Evolutionary conservation across 352 stramenopile genomes (phyloP), one percentile per base, ranked within the genome.

Genomic region (Phytophthora podocarpi): DNA sequence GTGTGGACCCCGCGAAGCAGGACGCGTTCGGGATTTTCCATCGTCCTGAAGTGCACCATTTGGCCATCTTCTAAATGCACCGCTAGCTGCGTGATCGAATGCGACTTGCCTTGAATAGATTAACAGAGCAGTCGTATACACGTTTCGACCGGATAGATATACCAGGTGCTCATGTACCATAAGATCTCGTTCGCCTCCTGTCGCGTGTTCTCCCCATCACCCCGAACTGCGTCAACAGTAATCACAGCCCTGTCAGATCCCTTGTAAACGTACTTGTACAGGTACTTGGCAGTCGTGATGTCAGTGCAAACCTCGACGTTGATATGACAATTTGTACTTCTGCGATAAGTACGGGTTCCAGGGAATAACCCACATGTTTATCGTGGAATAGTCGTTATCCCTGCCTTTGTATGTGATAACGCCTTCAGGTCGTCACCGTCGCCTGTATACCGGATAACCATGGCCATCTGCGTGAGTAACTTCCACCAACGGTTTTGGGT

Each of bases 191-290:
- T 63, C 12, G 39, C 13, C 37, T n/a, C n/a, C n/a, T n/a, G n/a
- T n/a, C n/a, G n/a, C n/a, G n/a, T n/a, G n/a, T n/a, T n/a, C n/a
- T n/a, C n/a, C n/a, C n/a, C n/a, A n/a, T n/a, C n/a, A n/a, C n/a
- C n/a, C n/a, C n/a, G n/a, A n/a, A n/a, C n/a, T n/a, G n/a, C n/a
- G 23, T 49, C 20, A 31, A 66, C 26, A 5, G 51, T 72, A 9
- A 71, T 26, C 2, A 68, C 53, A 10, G 57, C 52, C 10, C 36
- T 72, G 85, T 59, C n/a, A n/a, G n/a, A n/a, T n/a, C n/a, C n/a
- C n/a, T n/a, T n/a, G n/a, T n/a, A n/a, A n/a, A n/a, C n/a, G 50
- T 93, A 91, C 50, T 82, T 78, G 69, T 82, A 82, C 0, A 91
- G 32, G 36, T 90, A 90, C 62, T 86, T 87, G 26, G 83, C 39